Conservation (phyloP, 208 protist species). For the Acanthamoeba lenticulata region DNA sequence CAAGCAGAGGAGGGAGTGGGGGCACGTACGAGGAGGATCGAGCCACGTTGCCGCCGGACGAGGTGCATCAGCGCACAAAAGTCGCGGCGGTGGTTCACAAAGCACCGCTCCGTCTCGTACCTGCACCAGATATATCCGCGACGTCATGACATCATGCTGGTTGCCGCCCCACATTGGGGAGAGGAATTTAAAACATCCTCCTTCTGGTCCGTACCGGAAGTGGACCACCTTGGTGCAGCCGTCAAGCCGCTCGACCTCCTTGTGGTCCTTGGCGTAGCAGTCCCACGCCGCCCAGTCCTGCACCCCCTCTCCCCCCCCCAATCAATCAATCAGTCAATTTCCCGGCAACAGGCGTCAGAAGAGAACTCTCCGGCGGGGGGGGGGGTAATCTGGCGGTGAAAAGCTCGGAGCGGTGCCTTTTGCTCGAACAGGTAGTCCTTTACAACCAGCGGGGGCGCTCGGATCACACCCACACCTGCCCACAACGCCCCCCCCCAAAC, state of each 20-base stretch:
- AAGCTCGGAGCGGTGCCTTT: too few relatives aligned
- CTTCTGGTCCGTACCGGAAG: not conserved
- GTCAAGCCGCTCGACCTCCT: not conserved
- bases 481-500: not conserved
- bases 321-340: not conserved
- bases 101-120: not conserved
- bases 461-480: not conserved
- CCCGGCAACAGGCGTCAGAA: not conserved
- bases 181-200: too few relatives aligned
- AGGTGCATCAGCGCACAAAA: not conserved
- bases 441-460: not conserved
- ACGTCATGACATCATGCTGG: too few relatives aligned
- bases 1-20: not conserved
- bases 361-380: too few relatives aligned
- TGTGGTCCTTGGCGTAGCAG: not conserved
- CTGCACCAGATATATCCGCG: not conserved
- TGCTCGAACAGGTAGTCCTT: not conserved
- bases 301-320: not conserved
- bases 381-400: too few relatives aligned
- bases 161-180: too few relatives aligned
- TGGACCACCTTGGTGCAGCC: not conserved
- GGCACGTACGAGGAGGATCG: not conserved
- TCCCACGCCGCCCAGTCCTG: not conserved
- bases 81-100: not conserved
- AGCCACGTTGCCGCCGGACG: not conserved